Evolutionary conservation across 768 basidiomycete species (phyloP), one percentile per base, ranked within the genome.

Genomic region (Phaeolepiota aurea): DNA sequence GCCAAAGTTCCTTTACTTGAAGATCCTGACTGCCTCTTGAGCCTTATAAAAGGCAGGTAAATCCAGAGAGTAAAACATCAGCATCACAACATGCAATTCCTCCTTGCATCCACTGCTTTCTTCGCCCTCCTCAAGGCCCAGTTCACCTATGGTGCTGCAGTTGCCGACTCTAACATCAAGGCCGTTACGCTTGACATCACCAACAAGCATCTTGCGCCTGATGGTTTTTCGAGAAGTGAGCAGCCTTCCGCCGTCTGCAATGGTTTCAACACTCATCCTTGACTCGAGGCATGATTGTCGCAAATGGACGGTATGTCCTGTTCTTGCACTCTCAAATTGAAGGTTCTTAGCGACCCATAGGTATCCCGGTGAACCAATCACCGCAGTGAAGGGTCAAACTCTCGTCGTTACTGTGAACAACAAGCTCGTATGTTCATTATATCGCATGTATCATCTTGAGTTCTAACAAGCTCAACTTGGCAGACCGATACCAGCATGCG

Each of bases 401-500:
- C 46, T 54, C 2, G 13, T 5, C n/a, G 38, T 40, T 11, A 52
- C 41, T 1, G 46, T 52, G 12, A 31, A 50, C 36, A 52, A 54
- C 20, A 37, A 42, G 16, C 37, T 49, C 42, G 50, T 49, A 25
- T 18, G 32, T 20, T 15, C 12, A 21, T n/a, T n/a, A n/a, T n/a
- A n/a, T n/a, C n/a, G n/a, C n/a, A n/a, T n/a, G n/a, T n/a, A n/a
- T n/a, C n/a, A n/a, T n/a, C n/a, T n/a, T n/a, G n/a, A n/a, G n/a
- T n/a, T n/a, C n/a, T n/a, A n/a, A n/a, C n/a, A n/a, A n/a, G 18
- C 12, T 35, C 15, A n/a, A 35, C 20, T 14, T 5, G 18, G 14
- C 30, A 52, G 45, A 52, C 50, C 35, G 50, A 54, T 37, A 41
- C 48, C 9, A 48, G 45, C 3, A 54, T 54, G 52, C 48, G 51